These are phyloP conservation scores for Limnanthes douglasii DNA, from an alignment of 345 rosid species.

Conservation along the genomic window DNA sequence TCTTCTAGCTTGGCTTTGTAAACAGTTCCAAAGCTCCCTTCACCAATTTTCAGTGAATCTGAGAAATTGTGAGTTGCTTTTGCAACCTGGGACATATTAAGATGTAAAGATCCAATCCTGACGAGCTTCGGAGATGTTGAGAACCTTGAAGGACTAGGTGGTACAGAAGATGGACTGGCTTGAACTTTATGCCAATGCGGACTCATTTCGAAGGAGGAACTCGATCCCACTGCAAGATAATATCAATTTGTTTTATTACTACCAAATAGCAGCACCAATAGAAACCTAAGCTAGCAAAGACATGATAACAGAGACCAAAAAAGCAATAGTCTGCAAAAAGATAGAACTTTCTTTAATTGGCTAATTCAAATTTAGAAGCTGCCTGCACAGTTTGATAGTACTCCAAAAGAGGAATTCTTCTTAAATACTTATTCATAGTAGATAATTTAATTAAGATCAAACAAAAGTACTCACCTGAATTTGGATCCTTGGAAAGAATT, in stretches of 20 bases:
- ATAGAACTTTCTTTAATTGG: not conserved
- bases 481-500: slow-evolving; percentile 38
- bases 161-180: slow-evolving; percentile 59
- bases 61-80: slow-evolving; percentile 74
- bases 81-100: slow-evolving; percentile 32
- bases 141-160: slow-evolving; percentile 80
- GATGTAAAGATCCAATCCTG: slow-evolving; percentile 54
- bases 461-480: slow-evolving; percentile 40
- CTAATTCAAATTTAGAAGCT: not conserved
- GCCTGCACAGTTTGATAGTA: not conserved
- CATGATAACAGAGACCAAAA: not conserved
- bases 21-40: slow-evolving; percentile 89
- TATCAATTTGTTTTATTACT: slow-evolving; percentile 6
- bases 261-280: not conserved
- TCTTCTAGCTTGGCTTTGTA: slow-evolving; percentile 61
- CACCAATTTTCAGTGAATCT: slow-evolving; percentile 46
- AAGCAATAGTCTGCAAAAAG: not conserved
- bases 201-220: slow-evolving; percentile 32
- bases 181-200: slow-evolving; percentile 46
- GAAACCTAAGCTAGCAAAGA: slow-evolving; percentile 1
- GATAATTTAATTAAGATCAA: slow-evolving; percentile 1
- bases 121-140: slow-evolving; percentile 57
- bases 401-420: not conserved
- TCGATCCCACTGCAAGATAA: slow-evolving; percentile 40
- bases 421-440: not conserved